These are phyloP conservation scores for Groenewaldozyma salmanticensis DNA, from an alignment of 805 yeast genomes.

Conservation along the genomic window DNA sequence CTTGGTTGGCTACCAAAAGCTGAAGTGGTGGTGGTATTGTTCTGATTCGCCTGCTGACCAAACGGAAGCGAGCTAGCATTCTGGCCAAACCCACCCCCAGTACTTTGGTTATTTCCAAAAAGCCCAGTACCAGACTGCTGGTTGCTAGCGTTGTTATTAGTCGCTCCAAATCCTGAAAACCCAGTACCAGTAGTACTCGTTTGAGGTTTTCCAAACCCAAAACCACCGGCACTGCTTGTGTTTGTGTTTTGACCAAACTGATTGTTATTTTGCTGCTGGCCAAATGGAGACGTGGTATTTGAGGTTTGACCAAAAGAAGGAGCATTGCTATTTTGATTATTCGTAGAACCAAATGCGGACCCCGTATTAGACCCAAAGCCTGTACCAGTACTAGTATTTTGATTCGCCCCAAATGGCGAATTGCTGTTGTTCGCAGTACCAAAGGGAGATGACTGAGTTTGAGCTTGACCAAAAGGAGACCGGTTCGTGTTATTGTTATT, in stretches of 20 bases:
- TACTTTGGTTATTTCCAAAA: constrained; percentile 1
- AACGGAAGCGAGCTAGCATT: background rate
- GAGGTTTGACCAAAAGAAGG: background rate
- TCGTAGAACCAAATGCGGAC: constrained; percentile 1
- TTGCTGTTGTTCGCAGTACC: background rate
- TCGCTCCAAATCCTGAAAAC: constrained; percentile 17
- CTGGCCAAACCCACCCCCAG: background rate
- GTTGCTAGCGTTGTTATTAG: constrained; percentile 6
- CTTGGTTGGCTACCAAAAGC: constrained; percentile 2
- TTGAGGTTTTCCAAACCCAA: constrained; percentile 13
- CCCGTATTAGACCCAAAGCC: constrained; percentile 6
- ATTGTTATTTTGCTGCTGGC: background rate
- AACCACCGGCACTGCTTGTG: constrained; percentile 10
- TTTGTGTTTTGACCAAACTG: constrained; percentile 3
- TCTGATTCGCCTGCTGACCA: background rate
- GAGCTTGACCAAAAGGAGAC: background rate
- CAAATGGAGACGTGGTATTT: constrained; percentile 1
- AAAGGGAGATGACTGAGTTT: background rate
- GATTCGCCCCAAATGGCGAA: constrained; percentile 3
- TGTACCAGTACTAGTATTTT: background rate
- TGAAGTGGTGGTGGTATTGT: background rate
- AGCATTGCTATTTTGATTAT: background rate
- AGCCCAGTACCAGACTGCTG: background rate
- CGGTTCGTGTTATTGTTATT: background rate
- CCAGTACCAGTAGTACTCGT: constrained; percentile 18